These are phyloP conservation scores for Nectriaceae sp. DNA, from an alignment of 2,329 filamentous ascomycete species.

Conservation along the genomic window DNA sequence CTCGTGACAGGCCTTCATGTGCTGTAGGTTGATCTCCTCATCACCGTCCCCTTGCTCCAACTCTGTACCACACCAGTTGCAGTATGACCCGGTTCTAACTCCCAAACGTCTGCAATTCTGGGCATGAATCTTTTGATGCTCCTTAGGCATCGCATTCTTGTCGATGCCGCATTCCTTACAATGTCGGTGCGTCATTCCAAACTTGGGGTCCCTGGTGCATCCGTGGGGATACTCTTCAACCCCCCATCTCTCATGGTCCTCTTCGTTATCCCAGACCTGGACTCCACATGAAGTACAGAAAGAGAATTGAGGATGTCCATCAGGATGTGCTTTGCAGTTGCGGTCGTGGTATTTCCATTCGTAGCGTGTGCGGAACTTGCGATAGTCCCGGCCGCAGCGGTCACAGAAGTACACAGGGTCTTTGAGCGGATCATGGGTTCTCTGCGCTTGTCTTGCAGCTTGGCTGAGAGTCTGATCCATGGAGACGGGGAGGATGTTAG, in stretches of 20 bases:
- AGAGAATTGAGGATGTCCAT: conserved; percentile 2
- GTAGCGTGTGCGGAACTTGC: not conserved
- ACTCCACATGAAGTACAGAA: conserved; percentile 15
- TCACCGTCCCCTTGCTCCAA: not conserved
- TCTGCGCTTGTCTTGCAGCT: too few species aligned
- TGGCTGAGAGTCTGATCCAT: too few species aligned
- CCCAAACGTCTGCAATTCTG: not conserved
- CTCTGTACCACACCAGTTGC: not conserved
- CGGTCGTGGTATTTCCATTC: conserved; percentile 11
- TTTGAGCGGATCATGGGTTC: too few species aligned
- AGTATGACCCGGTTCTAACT: not conserved
- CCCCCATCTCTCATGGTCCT: too few species aligned
- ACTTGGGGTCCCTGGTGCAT: not conserved
- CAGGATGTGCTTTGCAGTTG: too few species aligned
- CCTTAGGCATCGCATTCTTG: not conserved
- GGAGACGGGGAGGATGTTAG: too few species aligned
- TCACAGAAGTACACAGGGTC: conserved; percentile 6
- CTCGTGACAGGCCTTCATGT: not conserved
- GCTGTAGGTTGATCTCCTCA: not conserved
- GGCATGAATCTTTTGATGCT: not conserved
- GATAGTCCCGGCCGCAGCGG: conserved; percentile 7
- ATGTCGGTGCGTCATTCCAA: not conserved
- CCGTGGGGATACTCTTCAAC: not conserved
- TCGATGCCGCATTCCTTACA: not conserved
- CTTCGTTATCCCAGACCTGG: conserved; percentile 1